Evolutionary conservation across 352 stramenopile species (phyloP), one percentile per base, ranked within the genome.

Genomic region (Phytophthora cryptogea): DNA sequence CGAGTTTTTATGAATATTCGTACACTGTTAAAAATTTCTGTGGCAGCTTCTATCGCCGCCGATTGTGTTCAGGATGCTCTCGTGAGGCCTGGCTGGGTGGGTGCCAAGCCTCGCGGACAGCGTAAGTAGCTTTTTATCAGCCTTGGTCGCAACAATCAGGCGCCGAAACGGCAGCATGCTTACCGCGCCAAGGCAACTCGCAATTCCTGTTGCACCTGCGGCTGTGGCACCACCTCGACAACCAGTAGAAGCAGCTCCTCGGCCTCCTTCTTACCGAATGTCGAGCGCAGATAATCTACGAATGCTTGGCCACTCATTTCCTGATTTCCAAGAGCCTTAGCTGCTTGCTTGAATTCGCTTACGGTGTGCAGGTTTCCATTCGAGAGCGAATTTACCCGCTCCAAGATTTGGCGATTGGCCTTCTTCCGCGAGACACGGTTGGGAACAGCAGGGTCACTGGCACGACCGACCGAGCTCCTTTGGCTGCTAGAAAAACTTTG

Each of bases 261-360:
- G 4, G 78, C 78, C 54, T 79, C 67, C n/a, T 61, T 55, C 13
- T 80, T 76, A 32, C 77, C 77, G 49, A 90, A 89, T 8, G 76
- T 88, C 33, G 68, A 58, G 32, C 72, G 74, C 55, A 90, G 46
- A 32, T 89, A 88, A 33, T 67, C 48, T 9, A 87, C 78, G 52
- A 92, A 92, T 26, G 75, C 76, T 47, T 76, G 60, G 4, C 72
- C 75, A 23, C 68, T 80, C 80, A 92, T 90, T 28, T 90, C 78
- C 52, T 87, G 69, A 37, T 78, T 90, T 23, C 83, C 83, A 20
- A 92, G 75, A 5, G 77, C 76, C 41, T 89, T 88, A 5, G 83
- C 83, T 11, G 77, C 77, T 32, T 82, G 74, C 55, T 89, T 90
- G 54, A 92, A 92, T 28, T 83, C 66, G 4, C 54, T 47, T 10